phyloP scores from a whole-genome alignment of 2,329 filamentous ascomycete species.

The Trichophyton verrucosum region DNA sequence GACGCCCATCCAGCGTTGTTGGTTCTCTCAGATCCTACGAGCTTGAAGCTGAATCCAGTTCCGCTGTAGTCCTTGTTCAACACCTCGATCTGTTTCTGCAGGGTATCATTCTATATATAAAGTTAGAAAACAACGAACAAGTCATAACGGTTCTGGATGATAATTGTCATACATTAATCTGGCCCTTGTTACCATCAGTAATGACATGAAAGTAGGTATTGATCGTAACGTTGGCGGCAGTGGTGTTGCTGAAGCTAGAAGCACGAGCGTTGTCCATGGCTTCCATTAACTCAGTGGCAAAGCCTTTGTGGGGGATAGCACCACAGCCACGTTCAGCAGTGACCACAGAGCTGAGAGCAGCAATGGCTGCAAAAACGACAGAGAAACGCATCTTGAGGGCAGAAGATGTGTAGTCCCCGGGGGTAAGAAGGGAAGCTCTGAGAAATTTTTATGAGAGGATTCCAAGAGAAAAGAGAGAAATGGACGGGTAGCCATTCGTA shows the following conservation, averaged over 20 bases:
- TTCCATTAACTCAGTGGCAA: not conserved
- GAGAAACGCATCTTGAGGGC: slow-evolving; percentile 8
- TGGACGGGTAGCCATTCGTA: not conserved
- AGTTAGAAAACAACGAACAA: not conserved
- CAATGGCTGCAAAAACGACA: slow-evolving; percentile 2
- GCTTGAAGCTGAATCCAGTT: slow-evolving; percentile 11
- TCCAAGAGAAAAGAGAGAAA: not conserved
- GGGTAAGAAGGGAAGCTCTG: not conserved
- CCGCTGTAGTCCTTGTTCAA: slow-evolving; percentile 11
- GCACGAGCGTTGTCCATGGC: not conserved
- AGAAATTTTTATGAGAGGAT: not conserved
- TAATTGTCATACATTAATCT: slow-evolving; percentile 21
- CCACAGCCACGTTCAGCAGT: not conserved
- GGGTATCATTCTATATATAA: slow-evolving; percentile 5
- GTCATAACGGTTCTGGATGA: slow-evolving; percentile 5
- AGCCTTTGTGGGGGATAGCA: slow-evolving; percentile 3
- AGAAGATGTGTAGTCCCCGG: not conserved
- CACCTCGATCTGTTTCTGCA: slow-evolving; percentile 12
- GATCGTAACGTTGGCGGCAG: slow-evolving; percentile 21
- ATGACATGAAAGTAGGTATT: slow-evolving; percentile 37
- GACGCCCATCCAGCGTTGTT: slow-evolving; percentile 13
- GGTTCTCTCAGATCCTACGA: slow-evolving; percentile 6
- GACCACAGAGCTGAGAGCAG: slow-evolving; percentile 7
- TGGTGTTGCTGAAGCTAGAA: not conserved
- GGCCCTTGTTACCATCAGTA: slow-evolving; percentile 21